Percentiles rank a stretch among this genome's conserved stretches.
Conservation (phyloP, 495 filamentous ascomycete species). For the Trichocladium uniseriatum region DNA sequence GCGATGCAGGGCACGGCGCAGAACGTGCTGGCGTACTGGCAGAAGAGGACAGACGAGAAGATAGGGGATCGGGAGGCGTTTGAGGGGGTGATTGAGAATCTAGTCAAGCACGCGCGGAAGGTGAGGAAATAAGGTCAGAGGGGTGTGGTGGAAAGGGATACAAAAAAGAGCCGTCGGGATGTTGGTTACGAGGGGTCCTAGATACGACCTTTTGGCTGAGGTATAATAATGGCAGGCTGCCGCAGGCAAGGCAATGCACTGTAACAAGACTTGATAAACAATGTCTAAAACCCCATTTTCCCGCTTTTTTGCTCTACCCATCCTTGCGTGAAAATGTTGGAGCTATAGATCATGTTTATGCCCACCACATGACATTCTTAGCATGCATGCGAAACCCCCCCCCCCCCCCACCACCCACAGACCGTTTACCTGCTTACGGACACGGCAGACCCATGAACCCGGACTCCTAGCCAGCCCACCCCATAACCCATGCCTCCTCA, state of each 20-base stretch:
- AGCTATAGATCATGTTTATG: constrained; percentile 1
- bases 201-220: too few species aligned
- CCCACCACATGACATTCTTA: not conserved
- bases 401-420: not conserved
- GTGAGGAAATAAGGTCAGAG: constrained; percentile 51
- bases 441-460: not conserved
- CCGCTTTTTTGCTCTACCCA: constrained; percentile 3
- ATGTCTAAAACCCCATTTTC: constrained; percentile 1
- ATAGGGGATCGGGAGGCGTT: constrained; percentile 90
- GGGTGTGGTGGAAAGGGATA: not conserved
- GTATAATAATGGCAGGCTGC: too few species aligned
- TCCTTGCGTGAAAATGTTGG: not conserved
- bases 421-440: not conserved
- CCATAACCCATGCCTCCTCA: constrained; percentile 4
- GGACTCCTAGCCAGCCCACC: constrained; percentile 1
- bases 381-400: not conserved
- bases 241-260: not conserved
- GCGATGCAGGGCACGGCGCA: constrained; percentile 57
- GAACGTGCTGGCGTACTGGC: constrained; percentile 81
- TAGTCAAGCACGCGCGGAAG: constrained; percentile 90
- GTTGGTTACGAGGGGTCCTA: not conserved
- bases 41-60: constrained; percentile 71
- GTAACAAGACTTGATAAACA: not conserved
- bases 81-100: constrained; percentile 94
- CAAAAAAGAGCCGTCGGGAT: not conserved